Base-by-base conservation (phyloP, 2,329 filamentous ascomycete species). In the Paracamarosporium sp. region DNA sequence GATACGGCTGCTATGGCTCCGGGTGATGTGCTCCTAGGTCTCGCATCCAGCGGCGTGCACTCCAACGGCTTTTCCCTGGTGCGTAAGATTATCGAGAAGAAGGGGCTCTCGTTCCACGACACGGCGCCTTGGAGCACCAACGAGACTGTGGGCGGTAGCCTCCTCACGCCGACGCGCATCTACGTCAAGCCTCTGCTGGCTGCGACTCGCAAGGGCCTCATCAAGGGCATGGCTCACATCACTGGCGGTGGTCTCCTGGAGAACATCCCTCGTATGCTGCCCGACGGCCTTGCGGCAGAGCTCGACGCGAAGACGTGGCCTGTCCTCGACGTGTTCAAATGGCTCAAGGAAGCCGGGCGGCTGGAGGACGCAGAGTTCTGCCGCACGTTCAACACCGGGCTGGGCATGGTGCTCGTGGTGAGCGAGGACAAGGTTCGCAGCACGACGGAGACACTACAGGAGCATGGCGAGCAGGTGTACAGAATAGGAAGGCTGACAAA, bases 41-140 rank as follows among this genome's bases (percentile, higher is more conserved):
- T 99, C 11, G 89, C 86, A 11, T 97, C 93, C 24, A 91, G 87
- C 56, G 95, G 95, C 30, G 87, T 94, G 1, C 95, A 99, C 82
- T 97, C 93, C 31, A 99, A 99, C 78, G 95, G 95, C 47, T 99
- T 96, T 83, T 97, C 93, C 0, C 88, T 99, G n/a, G 90, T 98
- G 31, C 90, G 95, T 60, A 91, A 92, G 73, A 93, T 98, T 69
- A 84, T 98, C 62, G 87, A 92, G 67, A 84, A 85, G 57, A 86
- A 89, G 33, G 87, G 88, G 4, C 81, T 98, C 4, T 80, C 80
- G 41, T 97, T 93, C 80, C 82, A 85, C 12, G 88, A 90, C 65
- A 74, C 83, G 1, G 89, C 90, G 1, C 95, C 95, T 1, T 99
- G 95, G 93, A 83, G 89, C 60, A 69, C 74, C 11, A 79, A 79